Conservation (phyloP, 371 early-diverging fungal genomes). For the Mortierella sp. region DNA sequence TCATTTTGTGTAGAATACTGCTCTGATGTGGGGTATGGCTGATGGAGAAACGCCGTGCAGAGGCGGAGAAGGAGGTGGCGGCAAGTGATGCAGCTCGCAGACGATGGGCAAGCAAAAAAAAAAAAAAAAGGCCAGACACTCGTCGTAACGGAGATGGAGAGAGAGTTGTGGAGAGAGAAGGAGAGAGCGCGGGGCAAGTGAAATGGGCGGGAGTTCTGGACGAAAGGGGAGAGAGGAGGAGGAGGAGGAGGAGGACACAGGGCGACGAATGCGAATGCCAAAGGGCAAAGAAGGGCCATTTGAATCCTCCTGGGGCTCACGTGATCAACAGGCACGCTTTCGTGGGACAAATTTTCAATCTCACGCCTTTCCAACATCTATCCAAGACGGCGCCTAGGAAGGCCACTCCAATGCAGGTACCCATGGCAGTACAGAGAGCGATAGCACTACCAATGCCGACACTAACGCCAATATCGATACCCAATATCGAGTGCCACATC, state of each 20-base stretch:
- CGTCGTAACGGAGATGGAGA: not conserved
- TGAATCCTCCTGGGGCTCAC: not conserved
- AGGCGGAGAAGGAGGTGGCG: not conserved
- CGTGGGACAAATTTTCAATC: not conserved
- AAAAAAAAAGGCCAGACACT: not conserved
- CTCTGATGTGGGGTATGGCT: not conserved
- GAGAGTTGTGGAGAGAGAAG: constrained; percentile 2
- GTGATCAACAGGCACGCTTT: no score
- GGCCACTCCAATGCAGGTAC: no score
- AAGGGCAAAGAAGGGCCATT: not conserved
- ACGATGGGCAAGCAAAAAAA: not conserved
- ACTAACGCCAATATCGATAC: no score
- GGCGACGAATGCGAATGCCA: not conserved
- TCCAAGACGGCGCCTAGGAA: no score
- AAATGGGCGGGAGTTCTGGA: not conserved
- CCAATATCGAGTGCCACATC: no score
- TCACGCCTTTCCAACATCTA: no score
- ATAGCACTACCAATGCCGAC: no score
- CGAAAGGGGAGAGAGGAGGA: not conserved
- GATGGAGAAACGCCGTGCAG: not conserved
- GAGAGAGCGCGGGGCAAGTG: constrained; percentile 7
- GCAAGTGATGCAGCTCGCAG: not conserved
- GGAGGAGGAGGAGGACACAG: not conserved
- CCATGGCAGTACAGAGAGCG: no score
- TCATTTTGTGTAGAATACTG: constrained; percentile 25